Base-by-base conservation (phyloP, 176 grass and related monocot species). In the Oryza coarctata region DNA sequence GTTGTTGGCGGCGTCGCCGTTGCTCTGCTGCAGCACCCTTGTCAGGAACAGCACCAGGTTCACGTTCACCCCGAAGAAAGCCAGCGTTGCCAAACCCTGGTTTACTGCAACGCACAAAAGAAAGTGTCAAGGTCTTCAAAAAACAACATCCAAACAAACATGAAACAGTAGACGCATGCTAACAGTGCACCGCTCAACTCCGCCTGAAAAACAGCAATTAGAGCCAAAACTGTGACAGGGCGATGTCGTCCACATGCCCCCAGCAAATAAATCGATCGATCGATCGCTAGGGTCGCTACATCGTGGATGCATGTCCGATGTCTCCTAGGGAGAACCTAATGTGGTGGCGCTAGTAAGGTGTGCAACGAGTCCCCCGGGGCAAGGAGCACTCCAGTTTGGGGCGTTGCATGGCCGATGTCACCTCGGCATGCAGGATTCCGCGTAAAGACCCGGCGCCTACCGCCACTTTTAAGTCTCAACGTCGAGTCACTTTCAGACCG, bases 1-100 rank as follows among this genome's bases (percentile, higher is more conserved):
- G 79, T 98, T 98, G 90, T 95, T 98, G 62, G 95, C 95, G 5
- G 95, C 95, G 39, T 94, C 92, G 38, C 87, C 92, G 49, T 94
- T 98, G 71, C 79, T 87, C 73, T 94, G 95, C 78, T 89, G 84
- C 86, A 98, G 60, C 68, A 98, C 95, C 68, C 92, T 76, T 65
- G 95, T 98, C 82, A 98, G 82, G 75, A 98, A 98, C 73, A 98
- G 79, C 73, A 98, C 95, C 83, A 98, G 77, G 85, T 98, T 98
- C 66, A 98, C 95, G 72, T 89, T 90, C 43, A 98, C 90, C 61
- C 95, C 95, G 65, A 98, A 98, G 87, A 98, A 98, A 22, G 95
- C 95, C 44, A 98, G 83, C 41, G 95, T 98, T 75, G 92, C 92
- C 63, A 98, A 80, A 32, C 92, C 92, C 80, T 94, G 92, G 86